These are phyloP conservation scores for Penicillium paradoxum DNA, from an alignment of 495 filamentous ascomycete species.

Conservation along the genomic window DNA sequence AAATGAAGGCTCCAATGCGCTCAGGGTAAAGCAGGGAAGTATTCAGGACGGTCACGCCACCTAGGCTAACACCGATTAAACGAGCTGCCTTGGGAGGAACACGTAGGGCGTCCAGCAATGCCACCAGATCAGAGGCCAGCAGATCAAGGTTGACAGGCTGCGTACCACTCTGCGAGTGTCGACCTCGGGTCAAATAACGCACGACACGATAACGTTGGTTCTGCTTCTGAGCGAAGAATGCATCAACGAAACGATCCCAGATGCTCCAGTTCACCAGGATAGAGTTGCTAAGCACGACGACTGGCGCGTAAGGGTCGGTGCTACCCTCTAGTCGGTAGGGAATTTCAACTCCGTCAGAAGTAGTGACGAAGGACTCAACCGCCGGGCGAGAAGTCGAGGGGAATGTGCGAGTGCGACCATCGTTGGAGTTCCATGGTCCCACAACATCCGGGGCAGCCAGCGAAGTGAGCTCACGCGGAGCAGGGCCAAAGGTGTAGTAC, in stretches of 20 bases:
- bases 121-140: slow-evolving; percentile 59
- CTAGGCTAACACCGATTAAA: slow-evolving; percentile 70
- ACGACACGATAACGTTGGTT: slow-evolving; percentile 65
- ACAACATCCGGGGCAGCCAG: slow-evolving; percentile 32
- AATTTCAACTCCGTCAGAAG: slow-evolving; percentile 59
- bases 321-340: slow-evolving; percentile 73
- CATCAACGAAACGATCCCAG: slow-evolving; percentile 66
- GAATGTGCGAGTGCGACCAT: slow-evolving; percentile 47
- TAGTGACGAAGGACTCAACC: slow-evolving; percentile 62
- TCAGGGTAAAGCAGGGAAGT: slow-evolving; percentile 61
- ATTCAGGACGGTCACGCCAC: slow-evolving; percentile 69
- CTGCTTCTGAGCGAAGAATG: slow-evolving; percentile 51
- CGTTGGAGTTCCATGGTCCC: slow-evolving; percentile 48
- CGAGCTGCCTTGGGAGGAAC: slow-evolving; percentile 52
- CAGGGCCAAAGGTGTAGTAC: slow-evolving; percentile 74
- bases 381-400: slow-evolving; percentile 48
- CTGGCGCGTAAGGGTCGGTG: slow-evolving; percentile 56
- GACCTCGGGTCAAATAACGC: slow-evolving; percentile 65
- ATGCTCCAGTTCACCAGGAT: slow-evolving; percentile 68
- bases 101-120: slow-evolving; percentile 53
- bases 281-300: slow-evolving; percentile 69
- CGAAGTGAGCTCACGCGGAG: slow-evolving; percentile 58
- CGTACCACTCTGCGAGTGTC: slow-evolving; percentile 38
- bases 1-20: slow-evolving; percentile 55
- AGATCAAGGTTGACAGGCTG: slow-evolving; percentile 56